Conservation (phyloP, 176 grass and related monocot species). For the Paspalum notatum region DNA sequence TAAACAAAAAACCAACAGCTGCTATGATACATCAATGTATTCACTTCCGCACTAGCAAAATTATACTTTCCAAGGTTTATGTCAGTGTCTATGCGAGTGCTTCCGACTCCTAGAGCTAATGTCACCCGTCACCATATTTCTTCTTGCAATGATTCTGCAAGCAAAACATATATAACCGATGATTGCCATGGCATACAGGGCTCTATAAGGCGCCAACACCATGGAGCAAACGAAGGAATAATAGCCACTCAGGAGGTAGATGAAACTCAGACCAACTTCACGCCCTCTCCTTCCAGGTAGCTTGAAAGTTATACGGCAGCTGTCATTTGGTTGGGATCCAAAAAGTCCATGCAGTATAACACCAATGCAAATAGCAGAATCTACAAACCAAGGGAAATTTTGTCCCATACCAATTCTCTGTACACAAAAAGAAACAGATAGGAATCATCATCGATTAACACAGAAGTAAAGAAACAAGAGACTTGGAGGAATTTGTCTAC, state of each 20-base stretch:
- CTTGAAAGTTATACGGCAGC: conserved; percentile 55
- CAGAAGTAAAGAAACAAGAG: neutral
- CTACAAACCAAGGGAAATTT: conserved; percentile 82
- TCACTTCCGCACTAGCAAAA: neutral
- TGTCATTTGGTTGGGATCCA: conserved; percentile 65
- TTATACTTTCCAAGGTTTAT: conserved; percentile 8
- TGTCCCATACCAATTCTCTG: conserved; percentile 92
- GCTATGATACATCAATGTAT: conserved; percentile 12
- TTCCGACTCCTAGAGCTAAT: conserved; percentile 68
- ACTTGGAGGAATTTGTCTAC: conserved; percentile 23
- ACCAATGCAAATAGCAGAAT: conserved; percentile 73
- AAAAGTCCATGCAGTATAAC: conserved; percentile 84
- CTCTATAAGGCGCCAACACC: conserved; percentile 69
- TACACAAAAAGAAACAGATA: conserved; percentile 17
- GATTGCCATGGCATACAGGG: conserved; percentile 70
- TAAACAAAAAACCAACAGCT: conserved; percentile 9
- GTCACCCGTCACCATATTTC: conserved; percentile 60
- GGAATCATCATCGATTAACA: conserved; percentile 3
- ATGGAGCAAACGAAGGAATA: conserved; percentile 72
- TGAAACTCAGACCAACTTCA: conserved; percentile 70
- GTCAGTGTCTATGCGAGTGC: conserved; percentile 88
- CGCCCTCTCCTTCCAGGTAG: conserved; percentile 45
- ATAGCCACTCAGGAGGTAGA: conserved; percentile 84
- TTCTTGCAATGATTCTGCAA: conserved; percentile 64
- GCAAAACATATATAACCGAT: conserved; percentile 69